A percentile compares a stretch with the other conserved stretches of the same genome.
Conservation (phyloP, 148 eudicot species). For the Pouteria glomerata region DNA sequence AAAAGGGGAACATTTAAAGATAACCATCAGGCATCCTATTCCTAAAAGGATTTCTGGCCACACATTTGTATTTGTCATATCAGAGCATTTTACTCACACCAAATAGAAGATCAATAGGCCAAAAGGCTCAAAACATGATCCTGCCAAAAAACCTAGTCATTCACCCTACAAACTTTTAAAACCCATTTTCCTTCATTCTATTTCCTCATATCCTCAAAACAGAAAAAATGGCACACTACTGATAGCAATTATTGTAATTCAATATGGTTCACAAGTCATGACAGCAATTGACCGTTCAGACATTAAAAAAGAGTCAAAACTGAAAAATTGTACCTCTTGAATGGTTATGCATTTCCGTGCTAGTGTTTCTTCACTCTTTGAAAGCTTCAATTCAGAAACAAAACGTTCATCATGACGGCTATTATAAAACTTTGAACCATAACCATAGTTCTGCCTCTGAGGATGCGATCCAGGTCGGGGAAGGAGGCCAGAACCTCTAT, state of each 20-base stretch:
- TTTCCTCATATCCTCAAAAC: not conserved
- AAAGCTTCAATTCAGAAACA: constrained; percentile 86
- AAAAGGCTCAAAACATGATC: not conserved
- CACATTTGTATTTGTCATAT: not conserved
- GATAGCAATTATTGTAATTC: not conserved
- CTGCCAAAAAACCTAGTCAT: not conserved
- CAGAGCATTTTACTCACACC: constrained; percentile 1
- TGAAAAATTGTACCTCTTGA: constrained; percentile 68
- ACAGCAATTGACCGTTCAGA: not conserved
- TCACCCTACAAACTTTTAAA: not conserved
- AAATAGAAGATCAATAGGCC: not conserved
- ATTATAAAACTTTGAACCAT: constrained; percentile 38
- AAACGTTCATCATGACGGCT: constrained; percentile 84
- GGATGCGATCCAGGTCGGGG: constrained; percentile 86
- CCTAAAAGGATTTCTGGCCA: not conserved
- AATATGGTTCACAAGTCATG: not conserved
- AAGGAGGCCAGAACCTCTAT: constrained; percentile 93
- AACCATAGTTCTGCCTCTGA: constrained; percentile 60
- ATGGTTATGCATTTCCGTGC: constrained; percentile 61
- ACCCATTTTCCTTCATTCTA: not conserved
- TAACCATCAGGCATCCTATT: constrained; percentile 11
- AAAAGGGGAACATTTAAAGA: constrained; percentile 16
- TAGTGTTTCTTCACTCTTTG: constrained; percentile 90
- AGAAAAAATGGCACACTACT: not conserved
- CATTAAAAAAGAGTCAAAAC: not conserved